These are phyloP conservation scores for Ogataea ramenticola DNA, from an alignment of 805 yeast species.

Conservation along the genomic window DNA sequence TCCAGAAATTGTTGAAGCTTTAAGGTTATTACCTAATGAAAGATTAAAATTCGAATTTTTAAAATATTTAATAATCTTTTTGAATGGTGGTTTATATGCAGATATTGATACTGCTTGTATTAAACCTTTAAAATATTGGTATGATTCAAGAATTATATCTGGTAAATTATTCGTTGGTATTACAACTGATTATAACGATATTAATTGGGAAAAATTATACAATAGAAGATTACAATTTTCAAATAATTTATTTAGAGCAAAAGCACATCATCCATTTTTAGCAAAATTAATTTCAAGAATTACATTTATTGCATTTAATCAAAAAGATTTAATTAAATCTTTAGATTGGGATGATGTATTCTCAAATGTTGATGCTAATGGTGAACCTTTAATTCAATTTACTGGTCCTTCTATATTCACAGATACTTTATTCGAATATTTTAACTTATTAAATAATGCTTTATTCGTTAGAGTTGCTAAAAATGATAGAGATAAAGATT, in stretches of 20 bases:
- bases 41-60: slow-evolving; percentile 46
- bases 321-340: slow-evolving; percentile 5
- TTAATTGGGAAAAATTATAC: slow-evolving; percentile 17
- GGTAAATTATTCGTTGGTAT: slow-evolving; percentile 14
- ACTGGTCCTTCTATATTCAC: slow-evolving; percentile 26
- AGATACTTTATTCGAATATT: slow-evolving; percentile 24
- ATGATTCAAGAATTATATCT: slow-evolving; percentile 9
- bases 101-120: slow-evolving; percentile 53
- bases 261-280: slow-evolving; percentile 19
- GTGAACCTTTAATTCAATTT: slow-evolving; percentile 24
- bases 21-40: slow-evolving; percentile 38
- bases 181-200: slow-evolving; percentile 16
- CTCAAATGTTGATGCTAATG: slow-evolving; percentile 22
- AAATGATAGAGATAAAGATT: slow-evolving; percentile 10
- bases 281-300: slow-evolving; percentile 18
- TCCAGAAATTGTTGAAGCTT: slow-evolving; percentile 43
- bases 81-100: slow-evolving; percentile 56
- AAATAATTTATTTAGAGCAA: slow-evolving; percentile 15
- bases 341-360: slow-evolving; percentile 23
- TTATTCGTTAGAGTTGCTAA: slow-evolving; percentile 18
- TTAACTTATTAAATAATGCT: slow-evolving; percentile 14
- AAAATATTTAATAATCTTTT: slow-evolving; percentile 42
- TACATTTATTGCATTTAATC: slow-evolving; percentile 12
- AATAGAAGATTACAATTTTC: slow-evolving; percentile 16
- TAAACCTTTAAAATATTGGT: slow-evolving; percentile 33